phyloP scores from a whole-genome alignment of 179 eudicot species.

The Gypsophila paniculata region DNA sequence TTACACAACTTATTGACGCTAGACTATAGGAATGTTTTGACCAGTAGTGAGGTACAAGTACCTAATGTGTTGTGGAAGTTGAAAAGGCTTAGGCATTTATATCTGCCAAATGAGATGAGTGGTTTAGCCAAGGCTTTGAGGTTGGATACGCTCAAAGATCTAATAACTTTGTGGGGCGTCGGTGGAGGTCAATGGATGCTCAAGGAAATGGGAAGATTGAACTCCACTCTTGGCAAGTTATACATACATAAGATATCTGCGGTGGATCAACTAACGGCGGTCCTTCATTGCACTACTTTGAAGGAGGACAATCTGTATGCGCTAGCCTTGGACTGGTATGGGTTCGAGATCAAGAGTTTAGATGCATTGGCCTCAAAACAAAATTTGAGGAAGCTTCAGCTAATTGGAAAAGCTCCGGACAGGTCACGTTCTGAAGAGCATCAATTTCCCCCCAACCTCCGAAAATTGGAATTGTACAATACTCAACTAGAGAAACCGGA shows the following conservation, averaged over 20 bases:
- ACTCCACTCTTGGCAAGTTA: slow-evolving; percentile 12
- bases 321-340: slow-evolving; percentile 33
- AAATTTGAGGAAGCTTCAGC: slow-evolving; percentile 12
- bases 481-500: slow-evolving; percentile 18
- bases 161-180: slow-evolving; percentile 29
- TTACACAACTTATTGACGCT: slow-evolving; percentile 39
- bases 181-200: slow-evolving; percentile 31
- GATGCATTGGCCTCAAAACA: not conserved
- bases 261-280: slow-evolving; percentile 21
- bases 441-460: slow-evolving; percentile 22
- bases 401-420: slow-evolving; percentile 21
- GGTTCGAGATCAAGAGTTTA: slow-evolving; percentile 11
- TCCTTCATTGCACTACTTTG: slow-evolving; percentile 14
- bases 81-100: slow-evolving; percentile 28
- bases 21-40: slow-evolving; percentile 23
- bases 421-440: not conserved
- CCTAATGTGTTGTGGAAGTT: slow-evolving; percentile 35
- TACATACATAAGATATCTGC: slow-evolving; percentile 28
- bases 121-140: not conserved
- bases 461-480: slow-evolving; percentile 18
- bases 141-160: slow-evolving; percentile 19
- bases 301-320: slow-evolving; percentile 2
- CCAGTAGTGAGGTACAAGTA: not conserved
- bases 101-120: slow-evolving; percentile 25
- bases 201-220: slow-evolving; percentile 18